Conservation (phyloP, 306 rosid genomes). For the Cicer chorassanicum region DNA sequence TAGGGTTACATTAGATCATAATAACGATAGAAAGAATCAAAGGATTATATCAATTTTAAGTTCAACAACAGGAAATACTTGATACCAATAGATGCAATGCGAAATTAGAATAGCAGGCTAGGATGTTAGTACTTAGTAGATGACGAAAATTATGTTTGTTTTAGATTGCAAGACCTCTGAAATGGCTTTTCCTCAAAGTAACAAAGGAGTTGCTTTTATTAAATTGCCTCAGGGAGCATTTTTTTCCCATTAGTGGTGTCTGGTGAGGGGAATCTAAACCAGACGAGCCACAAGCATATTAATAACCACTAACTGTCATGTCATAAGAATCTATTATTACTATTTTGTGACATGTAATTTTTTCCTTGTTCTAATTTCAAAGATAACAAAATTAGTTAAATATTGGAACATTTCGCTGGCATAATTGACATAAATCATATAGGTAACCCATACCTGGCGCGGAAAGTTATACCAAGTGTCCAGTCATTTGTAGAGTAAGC, state of each 20-base stretch:
- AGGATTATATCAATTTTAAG: not conserved
- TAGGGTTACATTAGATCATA: slow-evolving; percentile 12
- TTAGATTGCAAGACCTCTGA: slow-evolving; percentile 9
- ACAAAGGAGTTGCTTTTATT: not conserved
- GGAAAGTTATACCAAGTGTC: slow-evolving; percentile 66
- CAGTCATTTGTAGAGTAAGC: slow-evolving; percentile 66
- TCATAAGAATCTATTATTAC: slow-evolving; percentile 22
- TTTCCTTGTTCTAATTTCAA: slow-evolving; percentile 24
- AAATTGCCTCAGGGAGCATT: not conserved
- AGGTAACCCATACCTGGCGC: slow-evolving; percentile 60
- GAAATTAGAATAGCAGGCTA: slow-evolving; percentile 3
- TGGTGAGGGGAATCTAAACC: not conserved
- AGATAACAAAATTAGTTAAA: slow-evolving; percentile 27
- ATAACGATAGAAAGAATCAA: not conserved
- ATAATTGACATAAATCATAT: slow-evolving; percentile 20
- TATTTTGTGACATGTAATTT: slow-evolving; percentile 4
- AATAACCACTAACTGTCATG: not conserved
- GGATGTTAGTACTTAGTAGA: not conserved
- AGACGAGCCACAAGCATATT: not conserved
- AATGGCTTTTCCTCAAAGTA: not conserved
- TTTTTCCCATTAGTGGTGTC: slow-evolving; percentile 3
- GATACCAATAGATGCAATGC: not conserved
- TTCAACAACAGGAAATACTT: not conserved
- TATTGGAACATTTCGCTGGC: slow-evolving; percentile 25
- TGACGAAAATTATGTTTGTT: slow-evolving; percentile 4